Conservation (phyloP, 2,329 filamentous ascomycete genomes). For the Calcarisporium arbuscula region DNA sequence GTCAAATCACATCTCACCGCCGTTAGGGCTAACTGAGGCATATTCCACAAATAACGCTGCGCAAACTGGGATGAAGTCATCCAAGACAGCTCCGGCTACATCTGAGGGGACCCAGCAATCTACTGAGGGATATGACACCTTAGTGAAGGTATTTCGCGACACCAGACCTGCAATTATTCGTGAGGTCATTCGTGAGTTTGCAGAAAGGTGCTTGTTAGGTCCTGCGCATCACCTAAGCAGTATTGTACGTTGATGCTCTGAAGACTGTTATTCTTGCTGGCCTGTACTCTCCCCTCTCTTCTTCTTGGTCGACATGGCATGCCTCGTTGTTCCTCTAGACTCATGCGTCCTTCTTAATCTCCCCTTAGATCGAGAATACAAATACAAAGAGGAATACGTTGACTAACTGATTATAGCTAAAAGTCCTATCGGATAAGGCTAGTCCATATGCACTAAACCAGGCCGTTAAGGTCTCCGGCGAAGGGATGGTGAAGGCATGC, state of each 20-base stretch:
- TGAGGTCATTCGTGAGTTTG: constrained; percentile 42
- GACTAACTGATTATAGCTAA: constrained; percentile 42
- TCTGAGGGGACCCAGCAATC: constrained; percentile 17
- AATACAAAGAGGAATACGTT: no score
- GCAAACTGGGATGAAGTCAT: no score
- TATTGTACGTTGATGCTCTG: constrained; percentile 43
- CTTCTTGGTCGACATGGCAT: background rate
- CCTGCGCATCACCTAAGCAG: constrained; percentile 48
- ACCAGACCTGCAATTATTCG: constrained; percentile 39
- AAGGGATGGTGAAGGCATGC: constrained; percentile 32
- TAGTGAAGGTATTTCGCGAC: constrained; percentile 27
- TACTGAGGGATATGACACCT: constrained; percentile 13
- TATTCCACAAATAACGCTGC: no score
- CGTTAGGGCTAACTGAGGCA: no score
- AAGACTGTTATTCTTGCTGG: background rate
- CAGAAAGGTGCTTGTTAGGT: constrained; percentile 42
- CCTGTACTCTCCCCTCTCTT: constrained; percentile 2
- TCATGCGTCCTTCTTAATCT: background rate
- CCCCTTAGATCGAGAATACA: no score
- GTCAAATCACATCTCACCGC: no score
- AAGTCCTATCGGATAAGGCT: constrained; percentile 41
- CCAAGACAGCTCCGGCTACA: constrained; percentile 13
- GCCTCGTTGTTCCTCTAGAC: background rate
- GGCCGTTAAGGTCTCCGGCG: constrained; percentile 40
- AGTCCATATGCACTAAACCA: constrained; percentile 27